Percentiles rank a stretch among this genome's conserved stretches.
phyloP scores from a whole-genome alignment of 1,284 basidiomycete species.

The Sphaerobolus stellatus region DNA sequence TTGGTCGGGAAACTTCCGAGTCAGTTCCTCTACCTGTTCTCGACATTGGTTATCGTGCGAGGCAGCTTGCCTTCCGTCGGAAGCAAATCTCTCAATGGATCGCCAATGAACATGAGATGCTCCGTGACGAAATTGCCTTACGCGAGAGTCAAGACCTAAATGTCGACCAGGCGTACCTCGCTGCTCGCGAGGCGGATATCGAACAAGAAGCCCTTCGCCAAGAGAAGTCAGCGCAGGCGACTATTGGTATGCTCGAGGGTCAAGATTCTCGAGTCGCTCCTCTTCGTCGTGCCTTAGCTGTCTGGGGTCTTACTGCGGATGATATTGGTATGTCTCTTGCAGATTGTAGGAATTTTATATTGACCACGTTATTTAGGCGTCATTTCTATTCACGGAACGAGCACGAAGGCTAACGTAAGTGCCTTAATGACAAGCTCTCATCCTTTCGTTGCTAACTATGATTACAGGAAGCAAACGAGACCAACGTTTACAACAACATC shows the following conservation, averaged over 20 bases:
- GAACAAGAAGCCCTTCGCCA: slow-evolving; percentile 88
- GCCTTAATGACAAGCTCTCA: neutral
- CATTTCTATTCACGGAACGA: slow-evolving; percentile 90
- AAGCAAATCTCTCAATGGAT: slow-evolving; percentile 94
- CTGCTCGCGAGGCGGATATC: slow-evolving; percentile 74
- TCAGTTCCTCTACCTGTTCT: slow-evolving; percentile 77
- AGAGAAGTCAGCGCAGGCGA: slow-evolving; percentile 86
- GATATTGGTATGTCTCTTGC: slow-evolving; percentile 63
- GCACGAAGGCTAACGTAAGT: slow-evolving; percentile 87
- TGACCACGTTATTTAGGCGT: slow-evolving; percentile 34
- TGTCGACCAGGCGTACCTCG: slow-evolving; percentile 68
- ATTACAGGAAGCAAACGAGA: slow-evolving; percentile 90
- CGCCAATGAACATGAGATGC: slow-evolving; percentile 78
- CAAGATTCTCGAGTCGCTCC: slow-evolving; percentile 83
- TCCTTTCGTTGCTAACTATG: slow-evolving; percentile 1
- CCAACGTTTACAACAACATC: slow-evolving; percentile 93
- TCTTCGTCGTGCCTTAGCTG: slow-evolving; percentile 90
- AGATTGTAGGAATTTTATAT: neutral
- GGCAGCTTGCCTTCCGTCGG: slow-evolving; percentile 92
- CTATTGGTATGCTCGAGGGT: slow-evolving; percentile 95
- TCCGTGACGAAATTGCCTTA: slow-evolving; percentile 74
- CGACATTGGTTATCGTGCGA: slow-evolving; percentile 81
- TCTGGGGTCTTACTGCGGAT: slow-evolving; percentile 93
- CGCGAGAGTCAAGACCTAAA: slow-evolving; percentile 55
- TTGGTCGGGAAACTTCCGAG: slow-evolving; percentile 78